A percentile compares a stretch with the other conserved stretches of the same genome.
Conservation (phyloP, 139 green algal species). For the Picochlorum costavermella region DNA sequence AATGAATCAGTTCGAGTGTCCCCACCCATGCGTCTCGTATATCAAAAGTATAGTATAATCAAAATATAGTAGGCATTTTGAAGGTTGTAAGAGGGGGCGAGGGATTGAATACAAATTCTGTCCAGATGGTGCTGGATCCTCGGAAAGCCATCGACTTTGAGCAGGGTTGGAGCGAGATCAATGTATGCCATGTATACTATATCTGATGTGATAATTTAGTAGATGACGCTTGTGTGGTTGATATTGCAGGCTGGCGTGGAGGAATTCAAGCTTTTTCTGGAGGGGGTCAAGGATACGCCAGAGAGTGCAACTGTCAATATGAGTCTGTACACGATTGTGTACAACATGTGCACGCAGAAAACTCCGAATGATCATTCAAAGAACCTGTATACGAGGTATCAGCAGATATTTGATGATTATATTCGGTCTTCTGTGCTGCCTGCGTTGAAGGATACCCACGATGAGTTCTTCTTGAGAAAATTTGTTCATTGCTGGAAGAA, state of each 20-base stretch:
- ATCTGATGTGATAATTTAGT: background rate
- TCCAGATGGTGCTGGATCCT: slow-evolving; percentile 5
- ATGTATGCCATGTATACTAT: slow-evolving; percentile 37
- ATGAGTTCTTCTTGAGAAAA: slow-evolving; percentile 88
- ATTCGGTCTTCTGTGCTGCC: slow-evolving; percentile 81
- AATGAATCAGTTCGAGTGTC: too few relatives aligned
- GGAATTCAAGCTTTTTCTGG: slow-evolving; percentile 90
- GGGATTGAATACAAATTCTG: background rate
- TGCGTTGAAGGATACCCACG: slow-evolving; percentile 62
- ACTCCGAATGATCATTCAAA: slow-evolving; percentile 95
- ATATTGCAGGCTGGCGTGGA: slow-evolving; percentile 73
- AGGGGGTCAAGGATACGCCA: slow-evolving; percentile 46
- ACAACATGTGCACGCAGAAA: slow-evolving; percentile 99
- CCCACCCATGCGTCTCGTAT: too few relatives aligned
- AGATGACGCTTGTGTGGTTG: background rate
- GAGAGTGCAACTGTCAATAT: slow-evolving; percentile 4
- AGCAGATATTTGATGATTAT: slow-evolving; percentile 87
- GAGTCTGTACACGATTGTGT: slow-evolving; percentile 61
- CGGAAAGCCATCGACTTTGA: slow-evolving; percentile 71
- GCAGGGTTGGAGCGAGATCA: slow-evolving; percentile 83
- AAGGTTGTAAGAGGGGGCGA: too few relatives aligned
- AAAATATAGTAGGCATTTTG: too few relatives aligned
- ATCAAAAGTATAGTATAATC: too few relatives aligned
- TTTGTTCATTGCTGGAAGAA: slow-evolving; percentile 88
- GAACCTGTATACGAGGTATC: slow-evolving; percentile 90